Evolutionary conservation across 495 filamentous ascomycete species (phyloP).

Genomic region (Podospora pseudopauciseta): DNA sequence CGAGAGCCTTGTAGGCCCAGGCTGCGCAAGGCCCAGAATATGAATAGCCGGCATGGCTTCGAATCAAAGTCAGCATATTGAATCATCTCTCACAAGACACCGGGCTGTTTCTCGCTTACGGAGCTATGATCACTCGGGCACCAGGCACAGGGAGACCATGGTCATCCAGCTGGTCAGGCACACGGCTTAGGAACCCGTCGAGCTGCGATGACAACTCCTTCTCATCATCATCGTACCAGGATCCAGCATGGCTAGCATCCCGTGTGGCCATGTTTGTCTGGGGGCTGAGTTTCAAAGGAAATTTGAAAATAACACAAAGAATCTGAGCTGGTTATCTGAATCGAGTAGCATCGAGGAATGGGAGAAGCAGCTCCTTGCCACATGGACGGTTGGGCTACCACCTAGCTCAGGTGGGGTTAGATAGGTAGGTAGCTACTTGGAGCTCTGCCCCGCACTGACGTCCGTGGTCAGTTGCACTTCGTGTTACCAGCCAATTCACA

Average conservation of each 20-base stretch:
- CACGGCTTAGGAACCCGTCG: constrained; percentile 71
- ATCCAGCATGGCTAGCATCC: constrained; percentile 57
- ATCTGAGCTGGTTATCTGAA: neutral
- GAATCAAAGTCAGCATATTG: neutral
- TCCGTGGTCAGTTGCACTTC: neutral
- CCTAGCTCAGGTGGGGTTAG: neutral
- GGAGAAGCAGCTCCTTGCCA: neutral
- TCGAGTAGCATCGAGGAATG: neutral
- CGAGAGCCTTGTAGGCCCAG: constrained; percentile 89
- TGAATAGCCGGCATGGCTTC: constrained; percentile 89
- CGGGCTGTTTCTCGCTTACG: constrained; percentile 57
- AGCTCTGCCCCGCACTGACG: constrained; percentile 5
- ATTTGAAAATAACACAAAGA: neutral
- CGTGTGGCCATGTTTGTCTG: constrained; percentile 43
- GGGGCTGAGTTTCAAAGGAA: neutral
- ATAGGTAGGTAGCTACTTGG: neutral
- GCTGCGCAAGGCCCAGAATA: constrained; percentile 94
- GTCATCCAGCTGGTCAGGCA: constrained; percentile 60
- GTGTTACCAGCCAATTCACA: neutral
- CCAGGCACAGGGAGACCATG: constrained; percentile 64
- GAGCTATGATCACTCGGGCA: constrained; percentile 89
- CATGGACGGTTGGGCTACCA: too few species aligned
- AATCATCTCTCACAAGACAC: too few species aligned
- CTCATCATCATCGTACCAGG: constrained; percentile 73
- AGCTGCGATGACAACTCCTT: constrained; percentile 64